phyloP scores from a whole-genome alignment of 371 early-diverging fungal species.

The Cokeromyces recurvatus region DNA sequence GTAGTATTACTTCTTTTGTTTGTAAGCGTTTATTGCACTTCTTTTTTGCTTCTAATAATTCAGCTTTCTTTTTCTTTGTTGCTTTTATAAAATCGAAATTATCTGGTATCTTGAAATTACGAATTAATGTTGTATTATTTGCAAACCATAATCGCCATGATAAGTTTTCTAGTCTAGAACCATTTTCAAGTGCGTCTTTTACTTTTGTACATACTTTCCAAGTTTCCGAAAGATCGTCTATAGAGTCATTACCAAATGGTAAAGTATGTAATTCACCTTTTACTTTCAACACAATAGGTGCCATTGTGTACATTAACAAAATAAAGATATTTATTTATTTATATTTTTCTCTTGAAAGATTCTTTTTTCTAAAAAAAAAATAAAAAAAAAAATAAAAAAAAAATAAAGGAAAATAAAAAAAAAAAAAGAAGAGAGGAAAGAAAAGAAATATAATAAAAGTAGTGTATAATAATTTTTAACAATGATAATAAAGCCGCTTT shows the following conservation, averaged over 20 bases:
- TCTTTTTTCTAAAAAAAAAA: too few relatives aligned
- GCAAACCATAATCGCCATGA: conserved; percentile 86
- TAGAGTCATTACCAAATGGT: conserved; percentile 60
- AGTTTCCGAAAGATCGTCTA: conserved; percentile 67
- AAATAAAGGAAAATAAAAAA: too few relatives aligned
- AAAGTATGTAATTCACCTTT: conserved; percentile 66
- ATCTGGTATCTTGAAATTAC: conserved; percentile 21
- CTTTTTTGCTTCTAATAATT: conserved; percentile 13
- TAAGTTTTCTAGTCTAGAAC: conserved; percentile 79
- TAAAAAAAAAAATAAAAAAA: too few relatives aligned
- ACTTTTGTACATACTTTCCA: conserved; percentile 88
- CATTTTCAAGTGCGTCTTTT: conserved; percentile 82
- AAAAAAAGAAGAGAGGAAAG: not conserved
- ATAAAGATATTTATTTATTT: too few relatives aligned
- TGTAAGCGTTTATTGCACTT: conserved; percentile 9
- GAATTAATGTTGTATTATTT: conserved; percentile 43
- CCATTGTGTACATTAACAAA: conserved; percentile 48
- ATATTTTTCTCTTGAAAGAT: not conserved
- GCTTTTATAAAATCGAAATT: conserved; percentile 21
- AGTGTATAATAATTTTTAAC: too few relatives aligned
- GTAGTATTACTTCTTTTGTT: conserved; percentile 17
- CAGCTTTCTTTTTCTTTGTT: conserved; percentile 5
- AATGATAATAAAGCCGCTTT: too few relatives aligned
- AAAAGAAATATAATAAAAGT: too few relatives aligned
- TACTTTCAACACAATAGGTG: conserved; percentile 69